Conservation (phyloP, 139 green algal species). For the Micractinium conductrix region DNA sequence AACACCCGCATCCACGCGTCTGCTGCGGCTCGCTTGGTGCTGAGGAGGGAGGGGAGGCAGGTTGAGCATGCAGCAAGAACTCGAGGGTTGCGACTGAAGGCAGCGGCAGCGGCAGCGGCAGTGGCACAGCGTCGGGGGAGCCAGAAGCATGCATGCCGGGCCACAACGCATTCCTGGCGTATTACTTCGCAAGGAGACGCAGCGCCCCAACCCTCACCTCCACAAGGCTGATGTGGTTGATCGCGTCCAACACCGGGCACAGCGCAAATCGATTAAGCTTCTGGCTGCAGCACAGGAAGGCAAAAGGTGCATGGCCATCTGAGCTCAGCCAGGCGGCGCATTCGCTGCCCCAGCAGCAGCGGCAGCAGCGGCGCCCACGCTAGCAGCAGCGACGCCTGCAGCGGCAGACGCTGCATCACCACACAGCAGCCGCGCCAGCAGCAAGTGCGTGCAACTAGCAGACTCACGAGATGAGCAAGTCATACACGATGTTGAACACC, state of each 20-base stretch:
- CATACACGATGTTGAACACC: conserved; percentile 68
- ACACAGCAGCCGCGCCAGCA: too few relatives aligned
- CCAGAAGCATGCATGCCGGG: neutral
- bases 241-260: conserved; percentile 57
- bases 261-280: conserved; percentile 62
- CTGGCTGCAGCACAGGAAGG: neutral
- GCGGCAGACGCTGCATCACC: too few relatives aligned
- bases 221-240: conserved; percentile 61
- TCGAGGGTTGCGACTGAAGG: neutral
- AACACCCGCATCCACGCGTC: conserved; percentile 12
- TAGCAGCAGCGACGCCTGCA: too few relatives aligned
- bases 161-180: too few relatives aligned
- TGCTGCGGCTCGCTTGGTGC: neutral
- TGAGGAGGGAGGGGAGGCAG: neutral
- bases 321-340: too few relatives aligned
- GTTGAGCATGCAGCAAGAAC: neutral
- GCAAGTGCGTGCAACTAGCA: too few relatives aligned
- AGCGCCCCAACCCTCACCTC: too few relatives aligned
- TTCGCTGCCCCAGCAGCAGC: too few relatives aligned
- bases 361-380: too few relatives aligned
- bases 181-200: too few relatives aligned
- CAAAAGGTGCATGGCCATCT: too few relatives aligned
- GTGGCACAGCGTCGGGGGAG: neutral
- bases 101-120: neutral
- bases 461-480: conserved; percentile 44